Conservation (phyloP, 805 yeast genomes). For the Yarrowia osloensis region DNA sequence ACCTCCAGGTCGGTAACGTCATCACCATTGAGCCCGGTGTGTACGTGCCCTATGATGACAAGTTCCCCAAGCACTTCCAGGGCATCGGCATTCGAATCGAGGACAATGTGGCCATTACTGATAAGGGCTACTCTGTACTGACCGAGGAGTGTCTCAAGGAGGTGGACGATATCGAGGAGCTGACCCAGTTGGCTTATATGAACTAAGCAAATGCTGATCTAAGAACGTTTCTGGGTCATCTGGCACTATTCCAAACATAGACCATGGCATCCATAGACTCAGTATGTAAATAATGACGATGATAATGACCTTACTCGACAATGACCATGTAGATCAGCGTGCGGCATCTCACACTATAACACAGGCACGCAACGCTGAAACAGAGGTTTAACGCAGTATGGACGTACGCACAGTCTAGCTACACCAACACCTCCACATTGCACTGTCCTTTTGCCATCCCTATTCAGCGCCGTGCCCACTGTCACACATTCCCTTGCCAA, state of each 20-base stretch:
- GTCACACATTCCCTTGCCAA: too few relatives aligned
- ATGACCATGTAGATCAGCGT: too few relatives aligned
- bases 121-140: conserved; percentile 56
- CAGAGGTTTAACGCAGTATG: too few relatives aligned
- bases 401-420: too few relatives aligned
- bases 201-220: background rate
- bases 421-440: too few relatives aligned
- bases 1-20: conserved; percentile 70
- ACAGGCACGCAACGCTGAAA: too few relatives aligned
- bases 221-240: too few relatives aligned
- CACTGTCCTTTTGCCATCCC: too few relatives aligned
- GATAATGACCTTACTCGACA: background rate
- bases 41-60: conserved; percentile 72
- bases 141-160: conserved; percentile 88
- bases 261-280: background rate
- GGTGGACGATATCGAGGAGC: conserved; percentile 68
- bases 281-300: background rate
- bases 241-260: too few relatives aligned
- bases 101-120: conserved; percentile 87
- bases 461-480: too few relatives aligned
- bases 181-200: conserved; percentile 18
- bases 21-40: conserved; percentile 96
- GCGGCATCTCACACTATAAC: too few relatives aligned
- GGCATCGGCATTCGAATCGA: conserved; percentile 94
- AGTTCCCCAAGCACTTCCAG: conserved; percentile 76